Percentiles rank a stretch among this genome's conserved stretches.
phyloP scores from a whole-genome alignment of 495 filamentous ascomycete species.

The Podospora australis region DNA sequence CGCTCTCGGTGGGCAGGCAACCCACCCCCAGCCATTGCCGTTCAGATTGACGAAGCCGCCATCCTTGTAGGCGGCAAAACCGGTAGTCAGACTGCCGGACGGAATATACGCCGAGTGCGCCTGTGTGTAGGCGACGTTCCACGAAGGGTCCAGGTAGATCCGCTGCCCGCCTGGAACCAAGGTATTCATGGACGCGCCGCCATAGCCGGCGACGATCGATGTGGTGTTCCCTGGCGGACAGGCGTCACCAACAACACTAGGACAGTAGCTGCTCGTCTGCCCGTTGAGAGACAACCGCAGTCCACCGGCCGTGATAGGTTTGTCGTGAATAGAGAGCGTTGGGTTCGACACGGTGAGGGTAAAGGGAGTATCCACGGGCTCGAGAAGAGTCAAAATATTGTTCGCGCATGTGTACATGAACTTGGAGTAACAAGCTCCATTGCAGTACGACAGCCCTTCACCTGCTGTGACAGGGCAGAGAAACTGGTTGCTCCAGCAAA shows the following conservation, averaged over 20 bases:
- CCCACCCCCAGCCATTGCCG: slow-evolving; percentile 31
- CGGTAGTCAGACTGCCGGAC: slow-evolving; percentile 40
- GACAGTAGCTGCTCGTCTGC: slow-evolving; percentile 33
- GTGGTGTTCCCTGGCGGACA: slow-evolving; percentile 27
- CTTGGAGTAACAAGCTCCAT: slow-evolving; percentile 30
- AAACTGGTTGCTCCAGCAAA: slow-evolving; percentile 26
- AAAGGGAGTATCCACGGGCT: slow-evolving; percentile 33
- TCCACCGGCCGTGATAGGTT: slow-evolving; percentile 32
- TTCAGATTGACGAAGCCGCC: slow-evolving; percentile 32
- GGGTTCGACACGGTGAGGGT: slow-evolving; percentile 33
- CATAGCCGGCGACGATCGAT: slow-evolving; percentile 14
- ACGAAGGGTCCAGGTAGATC: slow-evolving; percentile 52
- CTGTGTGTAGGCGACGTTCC: slow-evolving; percentile 53
- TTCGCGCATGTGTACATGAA: slow-evolving; percentile 36
- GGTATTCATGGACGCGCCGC: slow-evolving; percentile 27
- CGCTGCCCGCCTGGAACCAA: slow-evolving; percentile 60
- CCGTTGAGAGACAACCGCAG: slow-evolving; percentile 38
- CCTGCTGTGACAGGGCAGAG: slow-evolving; percentile 28
- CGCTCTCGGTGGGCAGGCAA: slow-evolving; percentile 26
- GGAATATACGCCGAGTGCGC: slow-evolving; percentile 56
- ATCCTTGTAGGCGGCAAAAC: slow-evolving; percentile 31
- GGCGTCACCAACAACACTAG: slow-evolving; percentile 15
- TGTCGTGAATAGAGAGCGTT: slow-evolving; percentile 35
- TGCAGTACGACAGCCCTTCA: slow-evolving; percentile 23
- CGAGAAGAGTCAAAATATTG: slow-evolving; percentile 26